Evolutionary conservation across 2,329 filamentous ascomycete genomes (phyloP), one percentile per base, ranked within the genome.

Genomic region (Gremmenia infestans): DNA sequence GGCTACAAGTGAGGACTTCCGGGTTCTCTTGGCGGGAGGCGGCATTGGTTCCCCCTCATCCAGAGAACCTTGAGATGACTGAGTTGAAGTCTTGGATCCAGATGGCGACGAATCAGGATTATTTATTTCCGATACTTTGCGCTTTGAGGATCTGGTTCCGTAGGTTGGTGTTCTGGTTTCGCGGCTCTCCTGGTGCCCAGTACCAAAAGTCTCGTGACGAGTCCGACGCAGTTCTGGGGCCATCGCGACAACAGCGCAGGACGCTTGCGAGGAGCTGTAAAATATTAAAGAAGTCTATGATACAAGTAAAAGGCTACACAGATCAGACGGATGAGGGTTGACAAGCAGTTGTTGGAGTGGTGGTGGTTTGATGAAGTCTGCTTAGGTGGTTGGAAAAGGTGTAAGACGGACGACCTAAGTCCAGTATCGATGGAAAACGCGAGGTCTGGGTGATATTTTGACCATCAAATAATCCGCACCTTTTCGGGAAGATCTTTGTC

Each of bases 81-180:
- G 56, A 8, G 55, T 53, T 36, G 54, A 57, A 45, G 52, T 49
- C 36, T 60, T 54, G 39, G 53, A 49, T 4, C 50, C 46, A n/a
- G 55, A 58, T 6, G 57, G 43, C 14, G 59, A 57, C 40, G 43
- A 39, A 49, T 55, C 35, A 43, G 50, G 14, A 12, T 61, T 42
- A 51, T 48, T 54, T 43, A 64, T 60, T 23, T 65, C 62, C 12
- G 57, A 56, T 15, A 54, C 59, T 58, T 63, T 63, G 42, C 63
- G 61, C 55, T 65, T 65, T 15, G 62, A 61, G 22, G 53, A 56
- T 50, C 61, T 56, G 40, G 61, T 63, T 23, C 60, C 56, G 42
- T 63, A 62, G 9, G 53, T 50, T 15, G 55, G 48, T 45, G 52
- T 40, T 51, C 54, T 57, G 46, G 50, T 43, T n/a, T 60, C 58